Evolutionary conservation across 495 filamentous ascomycete genomes (phyloP).

Genomic region (Cladorrhinum samala): DNA sequence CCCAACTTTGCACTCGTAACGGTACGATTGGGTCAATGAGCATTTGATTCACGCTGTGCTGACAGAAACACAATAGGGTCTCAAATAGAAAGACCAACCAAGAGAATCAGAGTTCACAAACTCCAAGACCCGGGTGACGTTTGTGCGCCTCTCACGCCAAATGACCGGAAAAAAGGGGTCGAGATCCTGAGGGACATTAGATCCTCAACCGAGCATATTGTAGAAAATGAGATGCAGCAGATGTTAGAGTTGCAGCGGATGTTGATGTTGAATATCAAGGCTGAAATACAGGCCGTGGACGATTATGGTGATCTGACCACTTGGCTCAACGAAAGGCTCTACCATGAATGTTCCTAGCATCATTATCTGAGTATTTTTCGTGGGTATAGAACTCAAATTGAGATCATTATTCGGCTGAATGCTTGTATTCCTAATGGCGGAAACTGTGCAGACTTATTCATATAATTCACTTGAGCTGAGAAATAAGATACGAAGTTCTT

Average conservation of each 20-base stretch:
- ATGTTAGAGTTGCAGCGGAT: conserved; percentile 71
- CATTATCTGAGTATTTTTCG: too few species aligned
- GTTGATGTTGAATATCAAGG: conserved; percentile 81
- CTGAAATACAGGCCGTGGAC: conserved; percentile 82
- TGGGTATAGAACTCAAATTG: too few species aligned
- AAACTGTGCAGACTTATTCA: too few species aligned
- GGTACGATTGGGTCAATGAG: background rate
- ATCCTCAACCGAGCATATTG: background rate
- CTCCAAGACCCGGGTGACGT: conserved; percentile 8
- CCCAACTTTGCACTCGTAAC: conserved; percentile 2
- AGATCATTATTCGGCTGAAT: too few species aligned
- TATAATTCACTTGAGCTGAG: too few species aligned
- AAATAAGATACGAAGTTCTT: too few species aligned
- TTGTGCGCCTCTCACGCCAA: conserved; percentile 45
- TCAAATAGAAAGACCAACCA: conserved; percentile 9
- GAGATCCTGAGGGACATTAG: conserved; percentile 53
- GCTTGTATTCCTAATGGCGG: too few species aligned
- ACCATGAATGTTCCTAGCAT: background rate
- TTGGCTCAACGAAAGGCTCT: conserved; percentile 56
- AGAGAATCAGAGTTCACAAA: conserved; percentile 9
- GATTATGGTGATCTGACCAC: conserved; percentile 50
- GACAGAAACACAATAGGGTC: background rate
- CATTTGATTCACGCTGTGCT: background rate
- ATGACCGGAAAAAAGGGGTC: conserved; percentile 60
- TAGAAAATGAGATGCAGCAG: conserved; percentile 36